These are phyloP conservation scores for Nemania bipapillata DNA, from an alignment of 2,329 filamentous ascomycete genomes.

Conservation along the genomic window DNA sequence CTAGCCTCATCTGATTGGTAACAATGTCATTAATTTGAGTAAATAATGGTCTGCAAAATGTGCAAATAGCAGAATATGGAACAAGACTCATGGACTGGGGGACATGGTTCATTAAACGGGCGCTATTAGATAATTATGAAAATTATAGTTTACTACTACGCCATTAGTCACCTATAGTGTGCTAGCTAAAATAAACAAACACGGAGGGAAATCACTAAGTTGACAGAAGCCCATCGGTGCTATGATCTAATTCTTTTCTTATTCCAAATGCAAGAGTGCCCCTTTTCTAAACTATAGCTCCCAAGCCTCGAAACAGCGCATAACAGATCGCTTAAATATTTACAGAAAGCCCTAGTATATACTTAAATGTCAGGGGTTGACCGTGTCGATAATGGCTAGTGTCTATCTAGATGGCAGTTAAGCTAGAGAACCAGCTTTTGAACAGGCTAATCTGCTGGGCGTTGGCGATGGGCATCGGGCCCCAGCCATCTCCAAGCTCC, in stretches of 20 bases:
- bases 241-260: background rate
- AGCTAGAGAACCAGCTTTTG: slow-evolving; percentile 32
- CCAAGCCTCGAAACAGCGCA: background rate
- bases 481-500: slow-evolving; percentile 38
- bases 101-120: background rate
- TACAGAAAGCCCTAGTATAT: slow-evolving; percentile 1
- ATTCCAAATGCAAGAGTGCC: background rate
- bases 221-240: background rate
- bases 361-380: background rate
- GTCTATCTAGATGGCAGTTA: slow-evolving; percentile 44
- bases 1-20: background rate
- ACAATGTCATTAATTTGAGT: too few species aligned
- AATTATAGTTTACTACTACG: background rate
- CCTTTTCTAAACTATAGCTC: background rate
- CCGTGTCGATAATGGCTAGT: background rate
- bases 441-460: slow-evolving; percentile 32
- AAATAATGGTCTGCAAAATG: background rate
- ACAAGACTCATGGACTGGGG: background rate
- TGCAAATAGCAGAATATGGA: background rate
- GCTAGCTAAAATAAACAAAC: background rate
- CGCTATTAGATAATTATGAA: background rate
- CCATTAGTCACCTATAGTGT: background rate
- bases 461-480: slow-evolving; percentile 34
- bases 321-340: background rate
- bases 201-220: background rate